Base-by-base conservation (phyloP, 352 stramenopile genomes). In the Pilasporangium apinafurcum region DNA sequence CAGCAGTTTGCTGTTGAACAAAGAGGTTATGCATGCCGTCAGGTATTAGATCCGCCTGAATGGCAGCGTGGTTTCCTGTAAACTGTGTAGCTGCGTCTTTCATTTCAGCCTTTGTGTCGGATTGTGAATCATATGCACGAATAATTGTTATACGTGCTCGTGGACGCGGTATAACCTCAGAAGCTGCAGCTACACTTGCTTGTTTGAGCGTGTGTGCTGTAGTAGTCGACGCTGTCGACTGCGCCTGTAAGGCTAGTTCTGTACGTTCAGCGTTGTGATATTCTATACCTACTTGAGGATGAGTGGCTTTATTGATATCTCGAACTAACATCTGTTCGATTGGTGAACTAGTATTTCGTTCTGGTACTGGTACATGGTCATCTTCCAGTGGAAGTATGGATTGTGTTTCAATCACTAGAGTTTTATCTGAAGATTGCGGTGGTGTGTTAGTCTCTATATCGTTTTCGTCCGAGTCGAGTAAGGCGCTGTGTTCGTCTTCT, bases 21-120 rank as follows among this genome's bases (percentile, higher is more conserved):
- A 51, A 42, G n/a, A 73, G 16, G 33, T 50, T 74, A 55, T 65
- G 57, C 68, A 83, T 82, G 6, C 72, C 68, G 41, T 83, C 53
- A 2, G 77, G 71, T 7, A 66, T 61, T 8, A 89, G 28, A 31
- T 89, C 71, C 2, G 77, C 62, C 59, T 89, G 77, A 30, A 86
- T 79, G 7, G 45, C 59, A 14, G 74, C 74, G 44, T 89, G 77
- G 35, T 89, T 89, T 13, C 77, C 77, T 3, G 77, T 89, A 46
- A 70, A 86, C 29, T 89, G 77, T 29, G 73, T 89, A 21, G 56
- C 68, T 8, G 66, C 77, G 18, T 89, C 77, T 54, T 62, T 65
- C 62, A 70, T 89, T 43, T 86, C 73, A 1, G 67, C 44, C 6
- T 35, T 47, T 3, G 17, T 25, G 7, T 26, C 42, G 22, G 34